These are phyloP conservation scores for Gleditsia sinensis DNA, from an alignment of 306 rosid species.

Conservation along the genomic window DNA sequence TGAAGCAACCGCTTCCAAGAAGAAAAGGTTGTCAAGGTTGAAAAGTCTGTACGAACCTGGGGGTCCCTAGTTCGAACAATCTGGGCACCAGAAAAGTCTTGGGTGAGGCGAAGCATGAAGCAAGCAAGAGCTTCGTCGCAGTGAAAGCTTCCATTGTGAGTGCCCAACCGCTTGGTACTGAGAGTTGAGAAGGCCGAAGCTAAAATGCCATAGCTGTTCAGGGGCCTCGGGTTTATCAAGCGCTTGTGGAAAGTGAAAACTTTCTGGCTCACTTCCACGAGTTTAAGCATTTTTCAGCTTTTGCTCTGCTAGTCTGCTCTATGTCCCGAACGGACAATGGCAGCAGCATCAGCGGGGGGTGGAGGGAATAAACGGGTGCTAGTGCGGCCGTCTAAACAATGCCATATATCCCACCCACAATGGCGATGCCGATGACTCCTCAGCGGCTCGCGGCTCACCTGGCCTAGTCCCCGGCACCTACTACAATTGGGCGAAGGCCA, in stretches of 20 bases:
- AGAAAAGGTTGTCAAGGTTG: not conserved
- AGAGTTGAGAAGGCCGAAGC: constrained; percentile 40
- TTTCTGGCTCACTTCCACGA: not conserved
- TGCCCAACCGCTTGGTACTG: constrained; percentile 46
- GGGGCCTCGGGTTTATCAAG: not conserved
- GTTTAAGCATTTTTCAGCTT: constrained; percentile 26
- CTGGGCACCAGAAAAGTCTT: constrained; percentile 44
- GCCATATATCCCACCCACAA: not conserved
- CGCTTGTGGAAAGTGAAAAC: not conserved
- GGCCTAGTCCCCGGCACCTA: too few relatives aligned
- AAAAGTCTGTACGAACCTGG: constrained; percentile 16
- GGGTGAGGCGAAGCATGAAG: constrained; percentile 55
- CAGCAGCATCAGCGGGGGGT: not conserved
- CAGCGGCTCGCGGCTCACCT: too few relatives aligned
- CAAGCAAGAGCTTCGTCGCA: constrained; percentile 74
- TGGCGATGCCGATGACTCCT: too few relatives aligned
- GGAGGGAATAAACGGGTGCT: not conserved
- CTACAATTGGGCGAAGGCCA: too few relatives aligned
- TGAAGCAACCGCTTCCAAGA: not conserved
- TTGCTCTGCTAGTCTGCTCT: not conserved
- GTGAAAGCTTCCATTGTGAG: constrained; percentile 62
- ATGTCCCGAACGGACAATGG: not conserved
- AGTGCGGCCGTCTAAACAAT: not conserved
- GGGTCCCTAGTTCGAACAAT: constrained; percentile 55
- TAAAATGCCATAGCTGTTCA: not conserved